A percentile compares a stretch with the other conserved stretches of the same genome.
phyloP scores from a whole-genome alignment of 2,329 filamentous ascomycete genomes.

The Grosmannia huntii region DNA sequence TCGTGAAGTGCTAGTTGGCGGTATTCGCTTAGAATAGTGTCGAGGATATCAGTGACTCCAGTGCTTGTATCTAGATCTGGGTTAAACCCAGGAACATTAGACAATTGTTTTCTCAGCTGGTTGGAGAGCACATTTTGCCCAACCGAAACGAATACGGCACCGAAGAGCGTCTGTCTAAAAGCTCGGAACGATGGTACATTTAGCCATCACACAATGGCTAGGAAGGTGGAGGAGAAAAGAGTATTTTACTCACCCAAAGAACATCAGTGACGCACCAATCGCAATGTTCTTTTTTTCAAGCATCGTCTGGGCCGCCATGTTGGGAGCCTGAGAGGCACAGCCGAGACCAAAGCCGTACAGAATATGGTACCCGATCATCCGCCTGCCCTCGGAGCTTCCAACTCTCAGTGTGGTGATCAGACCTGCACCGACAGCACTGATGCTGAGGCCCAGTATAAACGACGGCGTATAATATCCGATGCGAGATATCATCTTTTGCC shows the following conservation, averaged over 20 bases:
- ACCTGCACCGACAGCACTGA: constrained; percentile 19
- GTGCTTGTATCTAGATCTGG: neutral
- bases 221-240: neutral
- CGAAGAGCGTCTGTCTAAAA: constrained; percentile 3
- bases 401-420: constrained; percentile 39
- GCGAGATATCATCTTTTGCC: constrained; percentile 22
- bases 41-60: constrained; percentile 6
- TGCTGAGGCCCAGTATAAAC: constrained; percentile 11
- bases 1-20: constrained; percentile 16
- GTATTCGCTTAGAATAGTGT: constrained; percentile 2
- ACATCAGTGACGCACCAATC: constrained; percentile 28
- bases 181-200: neutral
- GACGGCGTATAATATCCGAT: constrained; percentile 22
- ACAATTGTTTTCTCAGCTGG: neutral
- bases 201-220: neutral
- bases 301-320: constrained; percentile 32
- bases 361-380: constrained; percentile 27
- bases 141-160: constrained; percentile 9
- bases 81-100: neutral
- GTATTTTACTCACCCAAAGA: constrained; percentile 20
- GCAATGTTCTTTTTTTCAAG: constrained; percentile 26
- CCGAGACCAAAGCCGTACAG: constrained; percentile 32
- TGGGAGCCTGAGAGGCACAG: constrained; percentile 29
- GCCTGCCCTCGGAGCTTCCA: constrained; percentile 15
- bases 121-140: constrained; percentile 7